Evolutionary conservation across 768 basidiomycete species (phyloP), one percentile per base, ranked within the genome.

Genomic region (Psilocybe cubensis): DNA sequence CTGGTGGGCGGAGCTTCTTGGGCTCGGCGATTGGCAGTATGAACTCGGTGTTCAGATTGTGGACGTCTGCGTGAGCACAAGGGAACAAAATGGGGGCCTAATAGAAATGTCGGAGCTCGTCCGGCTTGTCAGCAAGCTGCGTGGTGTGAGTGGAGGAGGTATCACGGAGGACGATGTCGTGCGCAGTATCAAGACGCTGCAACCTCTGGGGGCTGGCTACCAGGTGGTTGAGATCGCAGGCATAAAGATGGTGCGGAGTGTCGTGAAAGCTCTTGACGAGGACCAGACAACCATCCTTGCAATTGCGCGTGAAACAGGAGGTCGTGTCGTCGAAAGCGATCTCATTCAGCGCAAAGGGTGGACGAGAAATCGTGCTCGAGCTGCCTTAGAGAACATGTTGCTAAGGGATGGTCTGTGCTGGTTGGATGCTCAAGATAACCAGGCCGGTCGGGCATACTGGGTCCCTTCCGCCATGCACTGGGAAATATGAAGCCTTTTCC

Each of bases 11-110:
- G 94, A 96, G 68, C 76, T 94, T 66, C 82, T 95, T 31, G 89
- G 88, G 7, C 73, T 97, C 52, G 88, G 93, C 14, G 97, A 98
- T 69, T 98, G 95, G 94, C 91, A 95, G 65, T 91, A 93, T 69
- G 96, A 97, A 67, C 83, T 98, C 5, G 94, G 94, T 9, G 94
- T 98, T 35, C 96, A 96, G 76, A 91, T 96, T 59, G 93, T 97
- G 49, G 94, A 94, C 68, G 83, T 95, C 41, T 95, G 93, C 65
- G 89, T 95, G 43, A 90, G 84, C 75, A 95, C 92, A 14, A 79
- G 94, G 55, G 91, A 92, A 63, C 78, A 88, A 43, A 98, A 98
- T 66, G 97, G 97, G 0, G 97, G 97, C 0, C 74, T 99, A 51
- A 93, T 99, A 46, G 90, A 92, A 66, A 83, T 98, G 79, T 79